Base-by-base conservation (phyloP, 805 yeast genomes). In the Kluyveromyces lactis region DNA sequence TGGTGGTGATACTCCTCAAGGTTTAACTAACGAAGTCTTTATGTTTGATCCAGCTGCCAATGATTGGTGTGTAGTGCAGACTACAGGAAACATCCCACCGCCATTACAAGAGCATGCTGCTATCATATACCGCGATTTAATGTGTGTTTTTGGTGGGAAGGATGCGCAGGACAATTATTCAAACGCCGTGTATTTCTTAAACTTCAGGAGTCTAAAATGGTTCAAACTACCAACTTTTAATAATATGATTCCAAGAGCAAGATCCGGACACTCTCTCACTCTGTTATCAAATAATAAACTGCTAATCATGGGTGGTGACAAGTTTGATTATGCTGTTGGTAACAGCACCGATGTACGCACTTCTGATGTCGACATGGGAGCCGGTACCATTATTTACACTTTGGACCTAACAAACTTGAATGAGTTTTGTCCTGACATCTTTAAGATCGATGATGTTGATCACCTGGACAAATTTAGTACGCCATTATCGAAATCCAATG, bases 101-200 rank as follows among this genome's bases (percentile, higher is more conserved):
- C 90, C 97, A 0, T 73, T 89, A 43, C 94, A 87, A 61, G 96
- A 90, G 53, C 99, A 92, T 60, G 77, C 96, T 3, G 79, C 95
- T 11, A 73, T 90, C 10, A 63, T 87, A 26, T 82, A 81, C 42
- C 80, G 79, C 43, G 89, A 86, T 52, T 69, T 80, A 37, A 70
- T 92, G 73, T 83, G 82, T 52, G 74, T 90, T 11, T 79, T 81
- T 55, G 99, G 98, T 29, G 99, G 99, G 38, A 85, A 87, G 54
- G 79, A 82, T 45, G 66, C 73, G 26, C 71, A 76, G 45, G 95
- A 95, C 32, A 70, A 70, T 31, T 77, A 86, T 39, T 69, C 81
- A 42, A 73, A 73, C 50, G 73, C 76, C 26, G 71, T 87, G 38
- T 77, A 75, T 53, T 79, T 87, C n/a, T 74, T 92, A 49, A 86